A percentile compares a stretch with the other conserved stretches of the same genome.
Conservation (phyloP, 208 protist species). For the Leishmania lainsoni region DNA sequence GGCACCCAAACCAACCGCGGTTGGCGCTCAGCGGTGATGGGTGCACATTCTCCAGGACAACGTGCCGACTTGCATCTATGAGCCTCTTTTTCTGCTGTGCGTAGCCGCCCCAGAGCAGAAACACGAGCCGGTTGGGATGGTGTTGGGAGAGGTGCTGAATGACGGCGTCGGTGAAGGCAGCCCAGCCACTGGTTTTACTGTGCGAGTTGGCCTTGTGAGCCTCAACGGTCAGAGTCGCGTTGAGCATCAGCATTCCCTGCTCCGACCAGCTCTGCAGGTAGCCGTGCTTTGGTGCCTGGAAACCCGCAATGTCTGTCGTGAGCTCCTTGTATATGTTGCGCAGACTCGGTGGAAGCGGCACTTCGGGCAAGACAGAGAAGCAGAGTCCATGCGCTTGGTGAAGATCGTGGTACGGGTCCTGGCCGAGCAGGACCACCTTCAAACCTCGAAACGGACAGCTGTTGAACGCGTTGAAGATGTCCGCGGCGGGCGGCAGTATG, state of each 20-base stretch:
- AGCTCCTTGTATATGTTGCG: slow-evolving; percentile 98
- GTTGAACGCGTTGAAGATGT: slow-evolving; percentile 94
- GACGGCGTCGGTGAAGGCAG: slow-evolving; percentile 95
- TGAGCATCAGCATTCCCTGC: slow-evolving; percentile 98
- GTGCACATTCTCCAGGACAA: slow-evolving; percentile 88
- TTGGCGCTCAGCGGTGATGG: slow-evolving; percentile 85
- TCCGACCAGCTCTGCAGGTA: slow-evolving; percentile 95
- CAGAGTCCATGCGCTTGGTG: slow-evolving; percentile 97
- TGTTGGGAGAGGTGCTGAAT: slow-evolving; percentile 80
- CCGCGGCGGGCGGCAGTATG: slow-evolving; percentile 77
- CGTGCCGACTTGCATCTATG: slow-evolving; percentile 89
- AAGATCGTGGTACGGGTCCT: slow-evolving; percentile 96
- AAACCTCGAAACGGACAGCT: slow-evolving; percentile 85
- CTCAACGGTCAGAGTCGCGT: slow-evolving; percentile 96
- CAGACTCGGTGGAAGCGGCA: slow-evolving; percentile 84
- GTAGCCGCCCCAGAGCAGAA: slow-evolving; percentile 95
- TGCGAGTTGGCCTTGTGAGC: slow-evolving; percentile 94
- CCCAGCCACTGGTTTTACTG: slow-evolving; percentile 91
- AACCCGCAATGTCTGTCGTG: slow-evolving; percentile 76
- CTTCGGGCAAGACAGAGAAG: slow-evolving; percentile 95
- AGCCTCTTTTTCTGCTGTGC: slow-evolving; percentile 91
- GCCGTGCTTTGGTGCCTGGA: slow-evolving; percentile 90
- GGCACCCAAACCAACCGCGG: slow-evolving; percentile 74
- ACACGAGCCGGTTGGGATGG: slow-evolving; percentile 83
- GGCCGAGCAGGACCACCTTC: slow-evolving; percentile 96